phyloP scores from a whole-genome alignment of 192 early-diverging fungal species.

The Podila clonocystis region DNA sequence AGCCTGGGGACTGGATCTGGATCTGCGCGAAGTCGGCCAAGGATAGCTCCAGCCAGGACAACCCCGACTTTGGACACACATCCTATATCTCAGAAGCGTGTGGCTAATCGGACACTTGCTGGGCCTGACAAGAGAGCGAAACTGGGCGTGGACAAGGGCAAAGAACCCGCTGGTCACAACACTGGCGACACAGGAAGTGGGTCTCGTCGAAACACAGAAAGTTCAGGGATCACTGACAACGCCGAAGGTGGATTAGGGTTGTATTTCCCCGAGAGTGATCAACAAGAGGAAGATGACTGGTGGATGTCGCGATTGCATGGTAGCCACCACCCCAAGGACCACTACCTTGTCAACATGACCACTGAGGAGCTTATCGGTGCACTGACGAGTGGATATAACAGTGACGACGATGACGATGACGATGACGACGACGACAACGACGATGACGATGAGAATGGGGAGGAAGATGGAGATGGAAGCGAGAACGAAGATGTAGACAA shows the following conservation, averaged over 20 bases:
- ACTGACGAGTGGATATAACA: conserved; percentile 37
- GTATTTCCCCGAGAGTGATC: neutral
- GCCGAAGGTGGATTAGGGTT: neutral
- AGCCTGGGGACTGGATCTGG: conserved; percentile 44
- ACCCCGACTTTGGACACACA: neutral
- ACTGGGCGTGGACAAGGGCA: no score
- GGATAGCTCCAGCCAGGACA: conserved; percentile 7
- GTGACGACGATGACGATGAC: conserved; percentile 37
- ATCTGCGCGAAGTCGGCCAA: conserved; percentile 39
- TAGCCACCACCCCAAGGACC: conserved; percentile 40
- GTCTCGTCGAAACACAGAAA: no score
- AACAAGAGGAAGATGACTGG: conserved; percentile 35
- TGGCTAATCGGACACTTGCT: no score
- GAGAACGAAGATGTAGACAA: neutral
- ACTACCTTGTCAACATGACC: conserved; percentile 44
- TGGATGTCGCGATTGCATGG: conserved; percentile 45
- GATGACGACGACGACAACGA: conserved; percentile 18
- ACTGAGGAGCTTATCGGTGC: conserved; percentile 46
- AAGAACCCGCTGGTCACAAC: no score
- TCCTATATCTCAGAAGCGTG: no score
- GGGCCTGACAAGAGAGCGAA: no score
- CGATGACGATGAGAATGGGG: neutral
- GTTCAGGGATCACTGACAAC: neutral
- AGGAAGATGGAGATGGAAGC: neutral
- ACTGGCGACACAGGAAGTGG: no score